phyloP scores from a whole-genome alignment of 75 land plant genomes.

The Azolla pinnata region DNA sequence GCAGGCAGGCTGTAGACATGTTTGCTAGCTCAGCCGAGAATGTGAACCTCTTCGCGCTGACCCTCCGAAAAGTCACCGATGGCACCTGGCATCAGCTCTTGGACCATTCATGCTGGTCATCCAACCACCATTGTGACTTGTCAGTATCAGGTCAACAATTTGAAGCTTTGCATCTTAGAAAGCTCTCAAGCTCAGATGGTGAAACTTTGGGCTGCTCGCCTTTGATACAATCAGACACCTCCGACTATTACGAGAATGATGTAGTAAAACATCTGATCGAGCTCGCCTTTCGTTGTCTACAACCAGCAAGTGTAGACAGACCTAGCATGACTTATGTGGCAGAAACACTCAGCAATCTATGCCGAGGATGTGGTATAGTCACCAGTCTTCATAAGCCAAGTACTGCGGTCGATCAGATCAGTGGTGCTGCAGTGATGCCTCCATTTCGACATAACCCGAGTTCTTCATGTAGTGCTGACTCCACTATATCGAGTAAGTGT shows the following conservation, averaged over 20 bases:
- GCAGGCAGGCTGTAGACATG: slow-evolving; percentile 10
- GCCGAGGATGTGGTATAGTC: neutral
- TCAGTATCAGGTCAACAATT: no score
- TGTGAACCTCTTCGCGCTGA: neutral
- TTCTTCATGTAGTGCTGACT: no score
- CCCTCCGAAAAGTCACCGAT: neutral
- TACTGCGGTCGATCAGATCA: neutral
- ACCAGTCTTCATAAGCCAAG: neutral
- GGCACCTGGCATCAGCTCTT: slow-evolving; percentile 5
- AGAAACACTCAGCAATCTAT: neutral
- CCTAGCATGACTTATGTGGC: slow-evolving; percentile 57
- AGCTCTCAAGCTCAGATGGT: neutral
- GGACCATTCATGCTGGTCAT: slow-evolving; percentile 3
- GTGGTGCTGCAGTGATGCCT: no score
- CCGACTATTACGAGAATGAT: slow-evolving; percentile 21
- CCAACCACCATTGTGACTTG: no score
- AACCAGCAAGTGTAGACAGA: slow-evolving; percentile 43
- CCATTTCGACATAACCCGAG: no score
- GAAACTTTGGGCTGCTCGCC: neutral
- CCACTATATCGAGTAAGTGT: no score
- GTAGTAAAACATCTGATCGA: slow-evolving; percentile 39
- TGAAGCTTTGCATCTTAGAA: no score
- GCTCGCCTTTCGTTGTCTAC: slow-evolving; percentile 55
- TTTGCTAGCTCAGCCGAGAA: neutral
- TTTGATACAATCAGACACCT: no score